Base-by-base conservation (phyloP, 2,329 filamentous ascomycete genomes). In the Epichloe glyceriae region DNA sequence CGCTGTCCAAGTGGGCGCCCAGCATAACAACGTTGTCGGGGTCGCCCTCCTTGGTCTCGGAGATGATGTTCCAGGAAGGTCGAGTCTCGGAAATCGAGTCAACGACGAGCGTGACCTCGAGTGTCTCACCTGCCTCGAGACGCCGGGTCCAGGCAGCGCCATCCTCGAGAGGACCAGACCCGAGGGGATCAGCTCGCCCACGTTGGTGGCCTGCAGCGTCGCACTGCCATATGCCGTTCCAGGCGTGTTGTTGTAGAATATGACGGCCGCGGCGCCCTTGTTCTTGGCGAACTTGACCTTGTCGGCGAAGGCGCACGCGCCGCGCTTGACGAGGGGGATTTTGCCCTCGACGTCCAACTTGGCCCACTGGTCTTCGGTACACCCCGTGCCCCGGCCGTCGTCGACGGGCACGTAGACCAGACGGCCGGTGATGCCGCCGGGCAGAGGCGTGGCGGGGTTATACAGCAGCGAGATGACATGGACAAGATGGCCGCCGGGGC, bases 181-280 rank as follows among this genome's bases (percentile, higher is more conserved):
- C 12, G 63, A 59, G 26, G 69, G 64, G 12, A 65, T 55, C 5
- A 68, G 54, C 47, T 59, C 54, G 39, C 62, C 64, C 34, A 62
- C 52, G 56, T 63, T 67, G 42, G 57, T 55, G 3, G 64, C 64
- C 15, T 73, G 71, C 3, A 83, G 68, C 0, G 78, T 81, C 14
- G 76, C 78, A n/a, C 19, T 33, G 10, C 65, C 64, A 2, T 72
- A 60, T 3, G 64, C 46, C 3, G 52, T 53, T 1, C 75, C 77
- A 0, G 71, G 62, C 2, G 63, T 67, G 54, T 83, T 79, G 70
- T 85, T 79, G 65, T 80, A 83, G 52, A 85, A 69, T 46, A 85
- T 65, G 1, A 75, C 68, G 38, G 64, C 70, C 5, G 67, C 12
- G 2, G 71, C 71, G 38, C 70, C 70, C 33, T 67, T 61, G 2